Evolutionary conservation across 495 filamentous ascomycete species (phyloP).

Genomic region (Daldinia concentrica): DNA sequence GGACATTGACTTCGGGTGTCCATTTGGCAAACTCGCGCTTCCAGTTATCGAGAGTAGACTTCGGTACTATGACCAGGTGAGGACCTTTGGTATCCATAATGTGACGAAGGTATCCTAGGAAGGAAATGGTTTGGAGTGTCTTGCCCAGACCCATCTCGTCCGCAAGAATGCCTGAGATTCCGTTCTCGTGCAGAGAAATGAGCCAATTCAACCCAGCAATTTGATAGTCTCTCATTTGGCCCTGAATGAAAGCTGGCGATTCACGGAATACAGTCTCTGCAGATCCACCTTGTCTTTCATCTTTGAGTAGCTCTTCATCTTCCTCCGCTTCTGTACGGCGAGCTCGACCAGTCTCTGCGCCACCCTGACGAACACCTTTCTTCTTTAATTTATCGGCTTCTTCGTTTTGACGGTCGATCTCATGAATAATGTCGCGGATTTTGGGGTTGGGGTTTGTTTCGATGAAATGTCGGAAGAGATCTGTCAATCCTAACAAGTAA

Average conservation of each 20-base stretch:
- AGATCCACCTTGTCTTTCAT: conserved; percentile 86
- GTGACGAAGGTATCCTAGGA: conserved; percentile 93
- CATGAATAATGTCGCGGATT: conserved; percentile 88
- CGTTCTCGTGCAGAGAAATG: conserved; percentile 97
- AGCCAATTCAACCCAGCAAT: conserved; percentile 96
- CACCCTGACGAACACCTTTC: conserved; percentile 78
- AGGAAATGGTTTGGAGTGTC: conserved; percentile 94
- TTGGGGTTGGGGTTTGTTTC: conserved; percentile 93
- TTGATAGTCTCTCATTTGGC: conserved; percentile 95
- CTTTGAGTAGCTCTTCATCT: conserved; percentile 91
- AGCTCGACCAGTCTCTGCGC: conserved; percentile 80
- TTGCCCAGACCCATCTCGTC: conserved; percentile 99
- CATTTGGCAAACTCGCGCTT: conserved; percentile 91
- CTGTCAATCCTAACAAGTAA: conserved; percentile 93
- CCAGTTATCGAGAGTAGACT: conserved; percentile 99
- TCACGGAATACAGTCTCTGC: conserved; percentile 91
- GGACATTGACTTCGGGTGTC: conserved; percentile 94
- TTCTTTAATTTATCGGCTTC: conserved; percentile 75
- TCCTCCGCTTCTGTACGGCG: conserved; percentile 97
- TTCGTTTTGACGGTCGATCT: conserved; percentile 91
- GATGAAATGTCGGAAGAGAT: conserved; percentile 99
- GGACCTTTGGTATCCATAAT: conserved; percentile 87
- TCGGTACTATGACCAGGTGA: conserved; percentile 94
- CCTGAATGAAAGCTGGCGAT: conserved; percentile 88
- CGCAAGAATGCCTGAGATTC: conserved; percentile 96